phyloP scores from a whole-genome alignment of 176 grass and related monocot genomes.

The Chrysopogon serrulatus region DNA sequence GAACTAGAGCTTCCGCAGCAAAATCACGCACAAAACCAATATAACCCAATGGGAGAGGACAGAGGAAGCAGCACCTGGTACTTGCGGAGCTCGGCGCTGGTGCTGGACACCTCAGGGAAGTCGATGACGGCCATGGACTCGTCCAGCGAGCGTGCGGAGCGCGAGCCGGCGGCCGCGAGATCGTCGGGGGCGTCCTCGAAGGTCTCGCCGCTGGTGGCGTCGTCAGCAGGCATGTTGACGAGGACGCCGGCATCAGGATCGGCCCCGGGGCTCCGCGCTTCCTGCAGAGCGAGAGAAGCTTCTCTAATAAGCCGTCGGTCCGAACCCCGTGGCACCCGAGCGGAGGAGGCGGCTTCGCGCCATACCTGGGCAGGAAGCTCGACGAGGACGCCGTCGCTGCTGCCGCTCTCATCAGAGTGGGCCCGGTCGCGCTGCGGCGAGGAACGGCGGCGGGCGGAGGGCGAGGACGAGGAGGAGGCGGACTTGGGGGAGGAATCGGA shows the following conservation, averaged over 20 bases:
- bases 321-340: neutral
- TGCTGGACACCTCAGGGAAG: constrained; percentile 39
- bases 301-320: neutral
- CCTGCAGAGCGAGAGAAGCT: constrained; percentile 27
- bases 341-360: neutral
- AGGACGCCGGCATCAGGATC: constrained; percentile 66
- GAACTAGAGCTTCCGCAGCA: neutral
- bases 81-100: constrained; percentile 61
- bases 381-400: constrained; percentile 94
- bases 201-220: constrained; percentile 61
- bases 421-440: constrained; percentile 44
- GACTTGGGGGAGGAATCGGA: constrained; percentile 74
- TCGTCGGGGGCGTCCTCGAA: constrained; percentile 85
- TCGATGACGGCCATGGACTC: constrained; percentile 83
- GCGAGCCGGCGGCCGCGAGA: constrained; percentile 18
- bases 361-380: constrained; percentile 68
- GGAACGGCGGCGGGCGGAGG: constrained; percentile 12
- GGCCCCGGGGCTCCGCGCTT: constrained; percentile 40
- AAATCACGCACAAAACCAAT: neutral
- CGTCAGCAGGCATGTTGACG: constrained; percentile 60
- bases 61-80: constrained; percentile 52
- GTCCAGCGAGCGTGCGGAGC: constrained; percentile 45
- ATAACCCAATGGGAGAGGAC: neutral
- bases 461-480: constrained; percentile 33
- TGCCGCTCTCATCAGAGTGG: constrained; percentile 79